Evolutionary conservation across 768 basidiomycete genomes (phyloP).

Genomic region (Tulasnella sp.): DNA sequence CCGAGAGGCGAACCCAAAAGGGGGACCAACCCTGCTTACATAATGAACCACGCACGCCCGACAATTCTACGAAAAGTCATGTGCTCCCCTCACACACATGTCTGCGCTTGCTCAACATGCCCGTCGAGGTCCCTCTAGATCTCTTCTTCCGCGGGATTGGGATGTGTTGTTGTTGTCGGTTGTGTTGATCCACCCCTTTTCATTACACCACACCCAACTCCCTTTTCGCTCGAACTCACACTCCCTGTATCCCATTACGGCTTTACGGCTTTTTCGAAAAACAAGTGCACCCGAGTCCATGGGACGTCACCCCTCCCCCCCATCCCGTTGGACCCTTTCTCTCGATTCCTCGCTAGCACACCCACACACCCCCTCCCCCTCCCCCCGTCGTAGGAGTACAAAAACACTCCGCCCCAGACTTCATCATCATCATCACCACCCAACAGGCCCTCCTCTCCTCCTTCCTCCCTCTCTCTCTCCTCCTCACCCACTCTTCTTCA

Average conservation of each 20-base stretch:
- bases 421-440: constrained; percentile 2
- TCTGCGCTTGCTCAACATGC: not conserved
- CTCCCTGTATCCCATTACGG: not conserved
- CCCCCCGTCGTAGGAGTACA: constrained; percentile 9
- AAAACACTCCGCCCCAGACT: not conserved
- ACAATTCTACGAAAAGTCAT: not conserved
- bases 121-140: not conserved
- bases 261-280: not conserved
- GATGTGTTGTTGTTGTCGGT: not conserved
- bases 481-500: constrained; percentile 34
- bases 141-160: constrained; percentile 4
- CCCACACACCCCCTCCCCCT: not conserved
- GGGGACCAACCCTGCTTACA: not conserved
- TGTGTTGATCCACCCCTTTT: not conserved
- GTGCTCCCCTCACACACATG: not conserved
- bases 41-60: not conserved
- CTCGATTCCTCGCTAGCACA: not conserved
- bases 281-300: not conserved
- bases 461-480: constrained; percentile 34
- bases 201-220: not conserved
- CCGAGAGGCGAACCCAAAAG: not conserved
- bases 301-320: not conserved
- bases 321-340: not conserved
- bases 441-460: constrained; percentile 13
- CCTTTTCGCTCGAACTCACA: not conserved